Evolutionary conservation across 1,139 yeast species (phyloP).

Genomic region (Pichia sp.): DNA sequence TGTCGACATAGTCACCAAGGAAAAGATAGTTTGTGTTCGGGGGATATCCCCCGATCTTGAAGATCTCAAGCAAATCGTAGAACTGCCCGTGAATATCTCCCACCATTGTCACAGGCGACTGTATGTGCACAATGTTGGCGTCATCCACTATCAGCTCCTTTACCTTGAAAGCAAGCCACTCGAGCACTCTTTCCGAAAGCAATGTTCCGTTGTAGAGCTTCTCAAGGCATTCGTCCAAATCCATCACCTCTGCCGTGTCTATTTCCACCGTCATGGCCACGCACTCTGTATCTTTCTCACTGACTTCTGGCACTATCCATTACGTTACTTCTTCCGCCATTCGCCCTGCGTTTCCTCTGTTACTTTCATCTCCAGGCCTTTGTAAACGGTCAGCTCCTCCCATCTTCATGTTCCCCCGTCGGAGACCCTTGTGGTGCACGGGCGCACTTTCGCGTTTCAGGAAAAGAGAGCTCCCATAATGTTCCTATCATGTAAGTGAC

Average conservation of each 20-base stretch:
- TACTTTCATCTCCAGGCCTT: not conserved
- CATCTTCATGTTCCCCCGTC: not conserved
- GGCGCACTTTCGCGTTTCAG: not conserved
- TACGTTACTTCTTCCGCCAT: not conserved
- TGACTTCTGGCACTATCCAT: not conserved
- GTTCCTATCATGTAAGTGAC: not conserved
- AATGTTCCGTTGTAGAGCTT: slow-evolving; percentile 57
- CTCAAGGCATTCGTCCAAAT: slow-evolving; percentile 65
- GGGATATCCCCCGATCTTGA: slow-evolving; percentile 86
- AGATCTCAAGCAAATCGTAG: slow-evolving; percentile 87
- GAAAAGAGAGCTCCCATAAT: not conserved
- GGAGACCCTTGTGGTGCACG: not conserved
- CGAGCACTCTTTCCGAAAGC: slow-evolving; percentile 64
- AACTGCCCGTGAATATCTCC: slow-evolving; percentile 99
- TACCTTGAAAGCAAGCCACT: slow-evolving; percentile 60
- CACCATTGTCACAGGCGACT: slow-evolving; percentile 90
- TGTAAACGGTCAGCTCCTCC: not conserved
- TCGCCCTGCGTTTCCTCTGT: not conserved
- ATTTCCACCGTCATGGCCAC: slow-evolving; percentile 10
- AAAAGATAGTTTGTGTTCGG: slow-evolving; percentile 92
- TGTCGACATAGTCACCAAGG: slow-evolving; percentile 89
- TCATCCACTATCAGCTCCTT: slow-evolving; percentile 75
- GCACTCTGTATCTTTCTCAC: not conserved
- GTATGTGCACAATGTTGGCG: slow-evolving; percentile 78
- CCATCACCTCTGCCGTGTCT: slow-evolving; percentile 29